These are phyloP conservation scores for Russula sp. DNA, from an alignment of 768 basidiomycete genomes.

Conservation along the genomic window DNA sequence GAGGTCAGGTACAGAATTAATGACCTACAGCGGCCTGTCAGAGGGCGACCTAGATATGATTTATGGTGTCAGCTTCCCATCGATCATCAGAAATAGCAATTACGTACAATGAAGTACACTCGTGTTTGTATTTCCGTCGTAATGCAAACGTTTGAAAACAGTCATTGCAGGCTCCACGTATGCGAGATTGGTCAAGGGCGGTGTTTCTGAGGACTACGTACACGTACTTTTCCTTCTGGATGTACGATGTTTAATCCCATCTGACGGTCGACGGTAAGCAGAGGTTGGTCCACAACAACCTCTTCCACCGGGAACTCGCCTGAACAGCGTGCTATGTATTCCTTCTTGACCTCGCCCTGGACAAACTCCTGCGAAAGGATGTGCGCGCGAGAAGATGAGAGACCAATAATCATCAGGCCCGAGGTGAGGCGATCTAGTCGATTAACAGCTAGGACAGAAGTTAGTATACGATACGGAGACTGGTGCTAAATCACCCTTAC, in stretches of 20 bases:
- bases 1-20: slow-evolving; percentile 1
- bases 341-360: slow-evolving; percentile 77
- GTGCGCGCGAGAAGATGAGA: slow-evolving; percentile 62
- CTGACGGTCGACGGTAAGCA: slow-evolving; percentile 90
- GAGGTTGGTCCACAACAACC: slow-evolving; percentile 75
- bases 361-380: slow-evolving; percentile 75
- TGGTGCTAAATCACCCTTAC: slow-evolving; percentile 40
- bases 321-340: slow-evolving; percentile 83
- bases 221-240: slow-evolving; percentile 81
- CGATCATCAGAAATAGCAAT: slow-evolving; percentile 1
- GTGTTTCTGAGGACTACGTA: neutral
- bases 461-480: neutral
- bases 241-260: slow-evolving; percentile 97
- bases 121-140: slow-evolving; percentile 73
- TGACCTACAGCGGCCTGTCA: slow-evolving; percentile 86
- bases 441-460: slow-evolving; percentile 71
- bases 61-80: slow-evolving; percentile 6
- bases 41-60: slow-evolving; percentile 58
- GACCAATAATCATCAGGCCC: slow-evolving; percentile 89
- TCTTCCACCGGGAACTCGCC: slow-evolving; percentile 86
- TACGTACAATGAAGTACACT: slow-evolving; percentile 79
- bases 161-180: slow-evolving; percentile 71
- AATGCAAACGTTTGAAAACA: slow-evolving; percentile 74
- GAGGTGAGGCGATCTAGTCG: slow-evolving; percentile 91
- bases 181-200: neutral